Evolutionary conservation across 441 rosid genomes (phyloP), one percentile per base, ranked within the genome.

Genomic region (Cnidoscolus chayamansa): DNA sequence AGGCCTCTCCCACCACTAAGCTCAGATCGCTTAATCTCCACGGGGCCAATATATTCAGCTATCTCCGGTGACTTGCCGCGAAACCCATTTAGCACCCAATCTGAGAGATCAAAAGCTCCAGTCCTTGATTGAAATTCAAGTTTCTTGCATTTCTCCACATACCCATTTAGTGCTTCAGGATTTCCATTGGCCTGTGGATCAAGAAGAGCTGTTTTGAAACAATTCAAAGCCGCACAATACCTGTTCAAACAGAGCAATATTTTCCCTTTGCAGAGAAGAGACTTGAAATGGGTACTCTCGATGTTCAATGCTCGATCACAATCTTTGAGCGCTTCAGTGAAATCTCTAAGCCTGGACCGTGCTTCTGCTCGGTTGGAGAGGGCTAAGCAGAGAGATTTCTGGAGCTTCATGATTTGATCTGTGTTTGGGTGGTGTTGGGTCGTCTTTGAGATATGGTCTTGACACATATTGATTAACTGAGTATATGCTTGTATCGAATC

Each of bases 301-400:
- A 91, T 81, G 50, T 73, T 72, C 72, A 91, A 82, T 10, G 92
- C 93, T 72, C 77, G 77, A 57, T 89, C 86, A 66, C 94, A 90
- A 55, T 93, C 97, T 11, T 58, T 35, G 67, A 90, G 56, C 0
- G 98, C 97, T 70, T 76, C 82, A 2, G 47, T 54, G 45, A 81
- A 80, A 76, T 85, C 86, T 50, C 85, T 81, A 67, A 86, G 80
- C 79, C 82, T 76, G 0, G 74, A 83, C 11, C 79, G 71, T 1
- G 93, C 90, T 70, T 91, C 97, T 11, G 97, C 97, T 31, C 98
- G 82, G 77, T 90, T 91, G 10, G 92, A 86, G 59, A 90, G 79
- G 67, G 94, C 90, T 25, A 91, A 70, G 74, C 93, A 89, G 73
- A 90, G 88, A 11, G 85, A 85, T 81, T 80, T 89, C 40, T 70